Base-by-base conservation (phyloP, 768 basidiomycete species). In the Lepiota subincarnata region DNA sequence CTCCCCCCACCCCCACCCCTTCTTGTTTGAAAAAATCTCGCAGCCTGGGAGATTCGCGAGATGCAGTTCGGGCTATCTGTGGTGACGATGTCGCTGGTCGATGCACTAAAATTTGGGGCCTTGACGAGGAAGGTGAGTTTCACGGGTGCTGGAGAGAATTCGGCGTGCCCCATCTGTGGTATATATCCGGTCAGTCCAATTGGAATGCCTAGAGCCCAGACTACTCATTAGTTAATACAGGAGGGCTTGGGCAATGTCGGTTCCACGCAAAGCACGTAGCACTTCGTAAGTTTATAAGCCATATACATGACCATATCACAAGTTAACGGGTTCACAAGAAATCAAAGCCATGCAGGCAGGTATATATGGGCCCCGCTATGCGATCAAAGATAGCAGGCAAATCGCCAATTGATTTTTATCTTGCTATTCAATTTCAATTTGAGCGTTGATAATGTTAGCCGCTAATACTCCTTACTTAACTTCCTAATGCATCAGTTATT, bases 211-310 rank as follows among this genome's bases (percentile, higher is more conserved):
- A 45, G 22, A 10, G 13, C 26, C 13, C 41, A 48, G 12, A 4
- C 12, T 48, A 6, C 18, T 16, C 4, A 49, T 19, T 22, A 12
- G 3, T 44, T 20, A 3, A 39, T 14, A 6, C 45, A 77, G 77
- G 82, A 6, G 84, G 84, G 60, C 63, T 87, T 11, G 80, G 80
- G 0, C 57, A 81, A 55, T 80, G 78, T 53, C 73, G 86, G 0
- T 86, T 86, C 74, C 75, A 84, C 64, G 86, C 86, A 3, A 84
- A 78, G 53, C 82, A 82, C 59, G 48, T 86, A 13, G 84, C 86
- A 0, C 70, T 88, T 31, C 85, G 85, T 87, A 58, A 66, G 84
- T 78, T 4, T 35, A 6, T 56, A 22, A 24, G 14, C 16, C 26
- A 48, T 20, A 28, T 24, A 50, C 26, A 3, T 44, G 55, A 20